These are phyloP conservation scores for Dictyostelium brefeldianum DNA, from an alignment of 78 protist species.

Conservation along the genomic window DNA sequence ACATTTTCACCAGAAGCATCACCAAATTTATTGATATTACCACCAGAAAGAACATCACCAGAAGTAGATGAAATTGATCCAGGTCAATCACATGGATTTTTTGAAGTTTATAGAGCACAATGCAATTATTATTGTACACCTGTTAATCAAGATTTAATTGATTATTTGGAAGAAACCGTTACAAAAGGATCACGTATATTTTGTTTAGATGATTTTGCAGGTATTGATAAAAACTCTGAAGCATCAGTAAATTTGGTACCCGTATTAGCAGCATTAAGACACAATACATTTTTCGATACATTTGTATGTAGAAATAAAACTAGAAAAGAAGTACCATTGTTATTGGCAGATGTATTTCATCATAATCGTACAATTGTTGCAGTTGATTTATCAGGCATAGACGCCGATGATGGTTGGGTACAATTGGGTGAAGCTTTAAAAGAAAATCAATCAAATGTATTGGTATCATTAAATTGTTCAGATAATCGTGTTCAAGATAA, in stretches of 20 bases:
- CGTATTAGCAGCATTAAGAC: slow-evolving; percentile 64
- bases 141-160: slow-evolving; percentile 33
- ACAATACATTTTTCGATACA: slow-evolving; percentile 71
- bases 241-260: slow-evolving; percentile 29
- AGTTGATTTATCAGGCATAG: slow-evolving; percentile 24
- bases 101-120: slow-evolving; percentile 78
- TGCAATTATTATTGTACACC: slow-evolving; percentile 65
- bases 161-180: slow-evolving; percentile 56
- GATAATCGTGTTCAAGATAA: slow-evolving; percentile 36
- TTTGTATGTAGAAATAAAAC: slow-evolving; percentile 70
- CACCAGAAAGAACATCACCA: slow-evolving; percentile 68
- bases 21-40: slow-evolving; percentile 54
- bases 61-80: slow-evolving; percentile 69
- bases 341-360: slow-evolving; percentile 69
- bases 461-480: slow-evolving; percentile 18
- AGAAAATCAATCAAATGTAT: slow-evolving; percentile 33
- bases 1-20: slow-evolving; percentile 71
- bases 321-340: slow-evolving; percentile 49
- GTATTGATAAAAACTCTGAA: slow-evolving; percentile 54
- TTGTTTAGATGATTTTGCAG: slow-evolving; percentile 75
- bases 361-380: slow-evolving; percentile 36
- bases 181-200: slow-evolving; percentile 43
- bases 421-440: slow-evolving; percentile 52
- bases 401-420: slow-evolving; percentile 52
- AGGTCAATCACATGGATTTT: slow-evolving; percentile 72